Evolutionary conservation across 305 asterid genomes (phyloP).

Genomic region (Coffea humblotiana): DNA sequence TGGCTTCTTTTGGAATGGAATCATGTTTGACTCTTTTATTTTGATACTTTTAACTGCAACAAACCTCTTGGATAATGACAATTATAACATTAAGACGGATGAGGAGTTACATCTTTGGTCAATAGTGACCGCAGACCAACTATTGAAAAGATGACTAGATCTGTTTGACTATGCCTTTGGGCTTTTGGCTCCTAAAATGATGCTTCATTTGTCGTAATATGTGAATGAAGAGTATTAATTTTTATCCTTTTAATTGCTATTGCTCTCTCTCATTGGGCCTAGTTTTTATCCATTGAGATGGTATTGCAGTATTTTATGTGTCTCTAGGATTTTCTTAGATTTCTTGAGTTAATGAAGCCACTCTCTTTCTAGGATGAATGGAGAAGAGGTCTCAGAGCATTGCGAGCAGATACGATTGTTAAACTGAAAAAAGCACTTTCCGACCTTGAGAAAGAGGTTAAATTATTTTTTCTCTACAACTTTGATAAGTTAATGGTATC

Average conservation of each 20-base stretch:
- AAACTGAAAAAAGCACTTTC: slow-evolving; percentile 82
- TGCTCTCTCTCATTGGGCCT: neutral
- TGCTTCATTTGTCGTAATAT: neutral
- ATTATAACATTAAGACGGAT: neutral
- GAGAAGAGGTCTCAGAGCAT: slow-evolving; percentile 79
- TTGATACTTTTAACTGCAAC: neutral
- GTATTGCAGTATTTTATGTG: neutral
- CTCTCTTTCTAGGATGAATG: slow-evolving; percentile 41
- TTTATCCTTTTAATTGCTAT: neutral
- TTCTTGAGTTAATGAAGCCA: neutral
- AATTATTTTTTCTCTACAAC: neutral
- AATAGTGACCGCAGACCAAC: neutral
- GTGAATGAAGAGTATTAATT: neutral
- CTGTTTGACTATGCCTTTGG: neutral
- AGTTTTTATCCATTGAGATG: neutral
- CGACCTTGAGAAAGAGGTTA: slow-evolving; percentile 76
- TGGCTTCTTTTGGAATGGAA: neutral
- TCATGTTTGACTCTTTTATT: neutral
- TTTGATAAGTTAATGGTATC: neutral
- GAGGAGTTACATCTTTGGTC: neutral
- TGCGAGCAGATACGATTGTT: slow-evolving; percentile 56
- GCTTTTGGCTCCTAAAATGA: neutral
- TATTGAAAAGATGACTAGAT: neutral
- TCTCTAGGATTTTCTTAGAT: neutral
- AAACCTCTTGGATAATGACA: neutral